Base-by-base conservation (phyloP, 2,329 filamentous ascomycete species). In the Ophiocordyceps camponoti-leonardi region DNA sequence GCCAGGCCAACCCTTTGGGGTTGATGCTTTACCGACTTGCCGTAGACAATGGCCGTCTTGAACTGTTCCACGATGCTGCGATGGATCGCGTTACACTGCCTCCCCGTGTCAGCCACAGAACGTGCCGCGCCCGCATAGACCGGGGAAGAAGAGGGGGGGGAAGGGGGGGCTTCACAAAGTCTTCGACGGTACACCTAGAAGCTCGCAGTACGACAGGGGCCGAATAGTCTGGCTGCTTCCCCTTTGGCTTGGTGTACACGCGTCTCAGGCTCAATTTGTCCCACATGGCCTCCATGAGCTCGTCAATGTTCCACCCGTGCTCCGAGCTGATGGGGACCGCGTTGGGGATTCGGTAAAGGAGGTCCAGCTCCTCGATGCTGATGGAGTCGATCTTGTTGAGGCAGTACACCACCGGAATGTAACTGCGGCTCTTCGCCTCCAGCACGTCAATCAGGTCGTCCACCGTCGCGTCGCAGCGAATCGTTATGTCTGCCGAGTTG, bases 321-420 rank as follows among this genome's bases (percentile, higher is more conserved):
- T 98, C 92, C 30, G 90, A 92, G 61, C 88, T 95, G 66, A 98
- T 96, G 26, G 92, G 92, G 48, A 92, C 92, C 14, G 92, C 87
- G 61, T 96, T 94, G 43, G 92, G 92, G 53, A 98, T 98, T 40
- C 90, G 81, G 67, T 98, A 96, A 26, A 98, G 73, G 49, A 98
- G 69, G 65, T 98, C 92, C 49, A 98, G 73, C 66, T 98, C 92
- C 66, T 98, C 90, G 54, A 98, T 96, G 44, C 86, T 90, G 61
- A 98, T 96, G 46, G 88, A 79, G 65, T 98, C 92, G 54, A 98
- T 98, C 72, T 98, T 98, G 76, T 98, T 98, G 56, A 98, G 74
- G 40, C 93, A 92, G 67, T 98, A 98, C 46, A 98, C 86, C 51
- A 96, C 92, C n/a, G 92, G 92, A 52, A 98, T 96, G 62, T 98